Conservation (phyloP, 768 basidiomycete species). For the Russula foetens region DNA sequence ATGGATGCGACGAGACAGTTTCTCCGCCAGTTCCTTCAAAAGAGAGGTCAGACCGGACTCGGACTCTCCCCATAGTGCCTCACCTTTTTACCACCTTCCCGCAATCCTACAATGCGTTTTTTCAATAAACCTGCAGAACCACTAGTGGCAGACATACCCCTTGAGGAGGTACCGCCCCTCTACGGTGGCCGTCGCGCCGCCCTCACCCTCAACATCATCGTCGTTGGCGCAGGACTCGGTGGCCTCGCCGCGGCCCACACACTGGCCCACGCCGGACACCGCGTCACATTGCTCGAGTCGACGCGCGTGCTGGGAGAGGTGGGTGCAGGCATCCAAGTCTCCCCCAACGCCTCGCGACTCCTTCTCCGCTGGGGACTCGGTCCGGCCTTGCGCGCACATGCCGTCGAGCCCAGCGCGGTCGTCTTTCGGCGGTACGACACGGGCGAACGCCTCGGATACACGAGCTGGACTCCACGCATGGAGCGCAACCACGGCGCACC, state of each 20-base stretch:
- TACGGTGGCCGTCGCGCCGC: conserved; percentile 28
- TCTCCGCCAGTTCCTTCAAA: too few species aligned
- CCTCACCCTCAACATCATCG: conserved; percentile 29
- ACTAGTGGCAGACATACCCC: too few species aligned
- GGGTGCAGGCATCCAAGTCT: conserved; percentile 36
- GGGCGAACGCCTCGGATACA: conserved; percentile 33
- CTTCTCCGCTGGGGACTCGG: conserved; percentile 34
- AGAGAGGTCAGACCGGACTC: too few species aligned
- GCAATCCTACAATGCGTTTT: too few species aligned
- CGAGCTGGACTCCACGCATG: conserved; percentile 29
- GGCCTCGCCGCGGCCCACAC: conserved; percentile 34
- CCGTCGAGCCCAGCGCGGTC: conserved; percentile 33
- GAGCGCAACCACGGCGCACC: conserved; percentile 30
- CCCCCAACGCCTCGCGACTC: conserved; percentile 33
- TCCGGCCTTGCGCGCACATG: conserved; percentile 24
- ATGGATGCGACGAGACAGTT: too few species aligned
- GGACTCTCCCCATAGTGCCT: too few species aligned
- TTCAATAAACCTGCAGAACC: too few species aligned
- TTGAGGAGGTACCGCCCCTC: conserved; percentile 20
- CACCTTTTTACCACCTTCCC: too few species aligned
- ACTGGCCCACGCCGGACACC: conserved; percentile 35
- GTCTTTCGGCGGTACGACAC: conserved; percentile 31
- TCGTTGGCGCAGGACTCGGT: too few species aligned
- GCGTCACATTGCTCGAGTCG: conserved; percentile 32
- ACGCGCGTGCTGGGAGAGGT: conserved; percentile 33